These are phyloP conservation scores for Fraxinus dipetala DNA, from an alignment of 305 asterid species.

Conservation along the genomic window DNA sequence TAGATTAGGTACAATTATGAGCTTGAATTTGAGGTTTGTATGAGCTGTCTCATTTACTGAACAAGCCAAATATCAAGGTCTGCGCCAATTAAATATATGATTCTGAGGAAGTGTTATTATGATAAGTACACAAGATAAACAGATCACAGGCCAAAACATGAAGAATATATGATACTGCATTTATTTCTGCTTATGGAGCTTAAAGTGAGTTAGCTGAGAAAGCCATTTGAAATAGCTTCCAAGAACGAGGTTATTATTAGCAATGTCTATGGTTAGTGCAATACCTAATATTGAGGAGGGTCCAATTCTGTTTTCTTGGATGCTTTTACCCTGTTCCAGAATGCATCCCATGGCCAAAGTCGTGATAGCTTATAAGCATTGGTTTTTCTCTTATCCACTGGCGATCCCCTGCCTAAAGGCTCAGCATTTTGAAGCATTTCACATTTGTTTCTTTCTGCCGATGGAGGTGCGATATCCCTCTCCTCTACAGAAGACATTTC, in stretches of 20 bases:
- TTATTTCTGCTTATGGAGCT: not conserved
- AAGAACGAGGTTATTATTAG: not conserved
- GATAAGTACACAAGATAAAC: not conserved
- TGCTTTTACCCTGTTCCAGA: slow-evolving; percentile 30
- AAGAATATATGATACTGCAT: not conserved
- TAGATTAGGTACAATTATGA: not conserved
- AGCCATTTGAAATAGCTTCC: not conserved
- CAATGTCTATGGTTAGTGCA: not conserved
- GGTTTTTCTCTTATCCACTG: slow-evolving; percentile 6
- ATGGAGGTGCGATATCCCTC: not conserved
- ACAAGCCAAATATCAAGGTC: not conserved
- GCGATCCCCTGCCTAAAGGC: not conserved
- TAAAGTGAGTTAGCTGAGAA: not conserved
- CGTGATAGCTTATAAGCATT: slow-evolving; percentile 18
- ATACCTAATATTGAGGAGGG: slow-evolving; percentile 23
- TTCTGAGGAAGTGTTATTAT: not conserved
- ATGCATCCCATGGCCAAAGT: slow-evolving; percentile 26
- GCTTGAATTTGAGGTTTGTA: not conserved
- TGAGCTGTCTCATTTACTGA: not conserved
- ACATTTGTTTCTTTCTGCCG: not conserved
- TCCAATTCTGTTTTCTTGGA: slow-evolving; percentile 22
- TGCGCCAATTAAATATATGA: not conserved
- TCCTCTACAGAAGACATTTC: not conserved
- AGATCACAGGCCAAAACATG: not conserved
- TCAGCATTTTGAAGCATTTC: not conserved